Evolutionary conservation across 2,329 filamentous ascomycete genomes (phyloP).

Genomic region (Ophiostoma perfectum): DNA sequence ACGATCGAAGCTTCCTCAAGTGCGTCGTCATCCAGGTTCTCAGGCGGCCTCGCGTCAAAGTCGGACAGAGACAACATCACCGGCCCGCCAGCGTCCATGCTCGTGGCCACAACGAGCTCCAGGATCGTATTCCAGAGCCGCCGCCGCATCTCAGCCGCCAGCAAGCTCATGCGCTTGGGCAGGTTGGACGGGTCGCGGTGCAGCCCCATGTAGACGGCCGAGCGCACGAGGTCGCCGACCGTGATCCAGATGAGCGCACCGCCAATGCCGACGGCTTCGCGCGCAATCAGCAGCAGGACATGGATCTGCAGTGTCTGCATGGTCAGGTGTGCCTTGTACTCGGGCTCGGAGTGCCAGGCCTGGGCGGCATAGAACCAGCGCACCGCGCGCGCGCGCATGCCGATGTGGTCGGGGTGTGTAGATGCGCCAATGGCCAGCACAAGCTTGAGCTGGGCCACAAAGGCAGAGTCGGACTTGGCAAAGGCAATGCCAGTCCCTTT

Average conservation of each 20-base stretch:
- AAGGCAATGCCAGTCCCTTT: background rate
- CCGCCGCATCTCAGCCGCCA: constrained; percentile 42
- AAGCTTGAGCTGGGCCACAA: background rate
- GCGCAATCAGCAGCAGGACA: constrained; percentile 47
- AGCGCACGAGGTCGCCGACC: constrained; percentile 40
- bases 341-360: constrained; percentile 42
- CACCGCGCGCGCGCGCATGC: constrained; percentile 39
- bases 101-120: constrained; percentile 42
- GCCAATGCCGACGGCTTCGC: constrained; percentile 40
- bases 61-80: constrained; percentile 41
- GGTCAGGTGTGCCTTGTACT: constrained; percentile 46
- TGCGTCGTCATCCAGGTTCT: background rate
- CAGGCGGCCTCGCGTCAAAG: constrained; percentile 45
- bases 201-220: constrained; percentile 44
- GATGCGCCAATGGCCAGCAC: constrained; percentile 4
- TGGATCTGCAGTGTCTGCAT: constrained; percentile 47
- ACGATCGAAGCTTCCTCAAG: background rate
- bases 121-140: constrained; percentile 50
- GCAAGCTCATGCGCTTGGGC: constrained; percentile 32
- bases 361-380: constrained; percentile 52
- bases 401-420: constrained; percentile 33
- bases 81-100: constrained; percentile 42
- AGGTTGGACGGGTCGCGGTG: constrained; percentile 37
- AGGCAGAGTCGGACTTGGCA: background rate
- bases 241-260: constrained; percentile 44